A percentile compares a stretch with the other conserved stretches of the same genome.
Conservation (phyloP, 169 alveolate genomes). For the Cyclospora cayetanensis region DNA sequence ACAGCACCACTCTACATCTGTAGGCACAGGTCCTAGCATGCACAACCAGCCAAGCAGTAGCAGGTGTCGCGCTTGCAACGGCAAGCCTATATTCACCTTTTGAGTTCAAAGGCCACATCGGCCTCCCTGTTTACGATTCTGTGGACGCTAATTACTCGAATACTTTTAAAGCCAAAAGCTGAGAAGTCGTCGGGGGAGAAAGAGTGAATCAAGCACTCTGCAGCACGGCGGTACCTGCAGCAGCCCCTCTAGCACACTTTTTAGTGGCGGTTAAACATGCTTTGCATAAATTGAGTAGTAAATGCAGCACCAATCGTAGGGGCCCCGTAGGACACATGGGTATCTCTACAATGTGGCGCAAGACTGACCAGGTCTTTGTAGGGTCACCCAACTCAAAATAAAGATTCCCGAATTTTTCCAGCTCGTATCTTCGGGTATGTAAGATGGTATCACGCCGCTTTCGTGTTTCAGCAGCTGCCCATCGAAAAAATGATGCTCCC, state of each 20-base stretch:
- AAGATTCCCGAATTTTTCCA: slow-evolving; percentile 38
- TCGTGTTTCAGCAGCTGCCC: slow-evolving; percentile 42
- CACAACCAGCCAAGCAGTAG: no score
- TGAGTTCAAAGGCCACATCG: slow-evolving; percentile 57
- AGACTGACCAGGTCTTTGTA: slow-evolving; percentile 40
- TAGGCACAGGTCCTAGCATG: no score
- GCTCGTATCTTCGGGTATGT: slow-evolving; percentile 23
- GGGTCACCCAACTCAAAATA: slow-evolving; percentile 54
- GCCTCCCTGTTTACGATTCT: slow-evolving; percentile 46
- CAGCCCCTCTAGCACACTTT: no score
- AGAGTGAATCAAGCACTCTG: slow-evolving; percentile 8
- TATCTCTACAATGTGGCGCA: no score
- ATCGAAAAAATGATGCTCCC: slow-evolving; percentile 54
- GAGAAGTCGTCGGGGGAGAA: not conserved
- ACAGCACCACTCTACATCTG: no score
- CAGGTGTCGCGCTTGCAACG: no score
- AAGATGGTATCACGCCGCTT: slow-evolving; percentile 34
- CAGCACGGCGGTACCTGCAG: slow-evolving; percentile 46
- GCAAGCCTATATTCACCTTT: no score
- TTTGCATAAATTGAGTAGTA: no score
- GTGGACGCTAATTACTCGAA: slow-evolving; percentile 25
- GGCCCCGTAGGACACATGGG: no score
- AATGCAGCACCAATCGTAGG: no score
- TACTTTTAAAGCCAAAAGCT: slow-evolving; percentile 32
- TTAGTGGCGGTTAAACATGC: no score